A percentile compares a stretch with the other conserved stretches of the same genome.
Conservation (phyloP, 2,329 filamentous ascomycete genomes). For the Trichophyton simii region DNA sequence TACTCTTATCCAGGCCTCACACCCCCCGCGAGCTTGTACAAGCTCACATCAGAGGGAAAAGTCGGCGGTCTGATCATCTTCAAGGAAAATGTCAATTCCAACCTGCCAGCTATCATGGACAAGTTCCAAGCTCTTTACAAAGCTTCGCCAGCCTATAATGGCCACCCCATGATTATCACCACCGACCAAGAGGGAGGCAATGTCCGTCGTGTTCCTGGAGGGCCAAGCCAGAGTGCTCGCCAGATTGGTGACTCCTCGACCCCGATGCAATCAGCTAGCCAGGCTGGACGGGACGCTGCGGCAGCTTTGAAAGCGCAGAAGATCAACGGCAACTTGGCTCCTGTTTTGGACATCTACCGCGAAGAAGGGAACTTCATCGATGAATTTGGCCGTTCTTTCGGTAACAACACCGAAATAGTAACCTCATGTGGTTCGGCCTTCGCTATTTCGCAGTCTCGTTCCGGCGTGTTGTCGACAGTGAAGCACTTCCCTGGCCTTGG, state of each 20-base stretch:
- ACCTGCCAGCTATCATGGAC: slow-evolving; percentile 15
- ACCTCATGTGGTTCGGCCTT: slow-evolving; percentile 16
- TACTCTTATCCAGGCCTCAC: slow-evolving; percentile 21
- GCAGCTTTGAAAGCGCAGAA: slow-evolving; percentile 12
- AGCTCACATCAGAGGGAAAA: slow-evolving; percentile 19
- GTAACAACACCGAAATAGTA: slow-evolving; percentile 17
- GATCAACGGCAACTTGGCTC: slow-evolving; percentile 20
- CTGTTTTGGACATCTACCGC: slow-evolving; percentile 22
- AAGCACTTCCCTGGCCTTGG: slow-evolving; percentile 25
- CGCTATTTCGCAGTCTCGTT: slow-evolving; percentile 16
- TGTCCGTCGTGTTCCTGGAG: slow-evolving; percentile 15
- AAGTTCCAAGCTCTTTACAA: slow-evolving; percentile 18
- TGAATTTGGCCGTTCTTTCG: slow-evolving; percentile 18
- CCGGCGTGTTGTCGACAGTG: slow-evolving; percentile 17
- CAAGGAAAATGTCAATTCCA: slow-evolving; percentile 19
- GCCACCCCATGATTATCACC: slow-evolving; percentile 20
- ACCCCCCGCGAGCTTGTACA: slow-evolving; percentile 18
- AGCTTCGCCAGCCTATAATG: slow-evolving; percentile 14
- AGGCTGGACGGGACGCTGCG: slow-evolving; percentile 17
- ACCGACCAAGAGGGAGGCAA: slow-evolving; percentile 25
- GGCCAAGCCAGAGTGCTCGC: background rate
- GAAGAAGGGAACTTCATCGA: slow-evolving; percentile 19
- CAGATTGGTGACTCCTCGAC: slow-evolving; percentile 14
- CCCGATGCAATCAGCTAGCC: slow-evolving; percentile 13
- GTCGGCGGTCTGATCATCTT: slow-evolving; percentile 24